Evolutionary conservation across 345 rosid species (phyloP), one percentile per base, ranked within the genome.

Genomic region (Dovyalis caffra): DNA sequence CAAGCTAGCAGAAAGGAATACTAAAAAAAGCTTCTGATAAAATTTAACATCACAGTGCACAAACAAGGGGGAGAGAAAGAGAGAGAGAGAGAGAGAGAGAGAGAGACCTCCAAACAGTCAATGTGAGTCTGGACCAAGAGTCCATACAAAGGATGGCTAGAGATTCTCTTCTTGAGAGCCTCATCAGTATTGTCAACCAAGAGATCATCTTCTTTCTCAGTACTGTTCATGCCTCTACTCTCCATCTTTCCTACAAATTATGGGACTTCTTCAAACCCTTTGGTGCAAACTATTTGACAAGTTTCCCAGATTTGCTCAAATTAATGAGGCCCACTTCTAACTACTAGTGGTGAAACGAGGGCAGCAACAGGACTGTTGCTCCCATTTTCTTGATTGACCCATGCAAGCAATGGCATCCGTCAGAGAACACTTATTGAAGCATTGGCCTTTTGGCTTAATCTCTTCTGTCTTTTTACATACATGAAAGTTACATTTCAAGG

Each of bases 71-170:
- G 71, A 68, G 49, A 60, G 38, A 66, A 25, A 49, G 78, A 38
- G 38, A 49, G 45, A 26, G 35, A 69, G 70, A 68, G 75, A 65
- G 65, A 38, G 53, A 69, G 45, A 65, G 71, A 73, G n/a, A n/a
- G n/a, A n/a, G n/a, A n/a, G n/a, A 88, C 92, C 87, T 85, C 80
- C 78, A 88, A 82, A 70, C 92, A 88, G 78, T 85, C 73, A 70
- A 85, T 75, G 66, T 88, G 92, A 72, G 74, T 63, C 76, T 82
- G 35, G 65, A 88, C 80, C 57, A 88, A 81, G 25, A 79, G 74
- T 8, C 73, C 86, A 68, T 83, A 86, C 79, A 88, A 78, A 29
- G 90, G 92, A 76, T 88, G 92, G 53, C 34, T 60, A 15, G 87
- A 83, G 72, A 88, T 86, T 80, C 75, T 86, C 77, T 73, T 83